Base-by-base conservation (phyloP, 805 yeast genomes). In the Kodamaea hsintzibuensis region DNA sequence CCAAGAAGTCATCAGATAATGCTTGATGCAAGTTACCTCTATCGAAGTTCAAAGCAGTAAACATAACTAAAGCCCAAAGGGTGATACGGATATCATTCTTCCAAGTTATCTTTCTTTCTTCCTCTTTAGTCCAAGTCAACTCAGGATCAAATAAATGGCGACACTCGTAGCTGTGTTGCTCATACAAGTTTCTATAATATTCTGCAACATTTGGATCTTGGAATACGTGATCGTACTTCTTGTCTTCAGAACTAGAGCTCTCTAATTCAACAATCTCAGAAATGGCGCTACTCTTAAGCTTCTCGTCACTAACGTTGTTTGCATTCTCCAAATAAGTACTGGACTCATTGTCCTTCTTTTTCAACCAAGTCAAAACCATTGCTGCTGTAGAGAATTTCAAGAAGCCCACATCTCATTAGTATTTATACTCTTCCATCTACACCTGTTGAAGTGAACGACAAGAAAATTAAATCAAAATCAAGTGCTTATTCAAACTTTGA, bases 91-190 rank as follows among this genome's bases (percentile, higher is more conserved):
- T 62, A 50, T 65, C 63, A 40, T 59, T 57, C 50, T 65, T 65
- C 48, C 66, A 51, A 4, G 61, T 47, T 7, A 65, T 42, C 38
- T 54, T 55, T 22, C 55, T 59, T 44, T 65, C 69, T 44, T 65
- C 69, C 16, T 59, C 61, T 3, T 47, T 38, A 2, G 65, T 59
- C 69, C 69, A 65, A 9, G 74, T 72, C 39, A 83, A 76, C 0
- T 73, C 71, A 0, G 89, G 86, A 62, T 86, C 89, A 61, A 85
- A 81, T 14, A 73, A 72, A 37, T 73, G 69, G 18, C 81, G 71
- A 56, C 86, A 79, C 61, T 85, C 89, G 60, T 85, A 85, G 8
- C 77, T 46, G 1, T 81, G 64, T 2, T 64, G 57, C 43, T 82
- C 83, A 59, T 84, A 84, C 7, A 82, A 43, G 0, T 68, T 60